phyloP scores from a whole-genome alignment of 1,139 yeast species.

The Lodderomyces parapsilosis region DNA sequence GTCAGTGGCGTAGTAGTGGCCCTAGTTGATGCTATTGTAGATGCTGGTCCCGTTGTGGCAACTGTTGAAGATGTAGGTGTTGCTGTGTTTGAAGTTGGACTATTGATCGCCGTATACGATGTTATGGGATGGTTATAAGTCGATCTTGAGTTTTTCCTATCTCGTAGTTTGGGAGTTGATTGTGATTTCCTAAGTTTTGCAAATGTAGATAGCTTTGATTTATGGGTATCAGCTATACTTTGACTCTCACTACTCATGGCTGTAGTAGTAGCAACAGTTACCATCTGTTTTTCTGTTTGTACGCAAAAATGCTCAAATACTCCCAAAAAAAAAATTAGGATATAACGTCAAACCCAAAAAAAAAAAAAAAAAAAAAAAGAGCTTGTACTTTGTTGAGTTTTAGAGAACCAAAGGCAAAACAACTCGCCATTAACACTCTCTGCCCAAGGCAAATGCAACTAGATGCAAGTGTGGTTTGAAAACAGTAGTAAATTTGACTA shows the following conservation, averaged over 20 bases:
- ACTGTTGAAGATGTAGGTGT: conserved; percentile 1
- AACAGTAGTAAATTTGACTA: too few species aligned
- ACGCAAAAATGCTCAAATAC: too few species aligned
- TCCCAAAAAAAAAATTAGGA: too few species aligned
- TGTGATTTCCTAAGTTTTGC: conserved; percentile 11
- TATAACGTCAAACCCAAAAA: neutral
- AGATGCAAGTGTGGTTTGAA: too few species aligned
- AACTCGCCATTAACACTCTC: too few species aligned
- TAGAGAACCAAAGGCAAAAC: too few species aligned
- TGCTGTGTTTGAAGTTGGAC: conserved; percentile 1
- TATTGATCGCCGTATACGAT: neutral
- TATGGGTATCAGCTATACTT: conserved; percentile 6
- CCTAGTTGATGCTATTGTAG: neutral
- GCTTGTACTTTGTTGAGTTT: too few species aligned
- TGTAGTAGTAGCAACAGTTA: neutral
- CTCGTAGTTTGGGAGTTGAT: conserved; percentile 12
- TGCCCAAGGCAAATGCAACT: too few species aligned
- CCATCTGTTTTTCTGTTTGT: neutral
- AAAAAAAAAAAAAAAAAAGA: too few species aligned
- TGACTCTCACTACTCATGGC: conserved; percentile 9
- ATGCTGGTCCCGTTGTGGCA: conserved; percentile 4
- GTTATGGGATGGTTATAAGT: neutral
- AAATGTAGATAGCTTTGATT: conserved; percentile 4
- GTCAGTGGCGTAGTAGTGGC: neutral
- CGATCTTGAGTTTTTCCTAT: conserved; percentile 2